These are phyloP conservation scores for Orychophragmus violaceus DNA, from an alignment of 345 rosid species.

Conservation along the genomic window DNA sequence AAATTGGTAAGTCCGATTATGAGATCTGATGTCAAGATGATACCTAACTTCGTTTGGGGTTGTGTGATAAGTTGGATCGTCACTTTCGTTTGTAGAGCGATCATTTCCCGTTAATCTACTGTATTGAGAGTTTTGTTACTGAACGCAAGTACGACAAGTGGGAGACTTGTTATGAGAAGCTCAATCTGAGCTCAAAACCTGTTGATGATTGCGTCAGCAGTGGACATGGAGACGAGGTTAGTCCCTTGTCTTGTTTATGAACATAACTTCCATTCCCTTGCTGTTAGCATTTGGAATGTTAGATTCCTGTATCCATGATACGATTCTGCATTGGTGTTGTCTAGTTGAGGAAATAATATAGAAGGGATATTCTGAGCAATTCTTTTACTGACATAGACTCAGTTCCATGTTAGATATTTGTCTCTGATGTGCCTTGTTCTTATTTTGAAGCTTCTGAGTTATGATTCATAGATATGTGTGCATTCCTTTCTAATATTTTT, in stretches of 20 bases:
- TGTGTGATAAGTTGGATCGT: not conserved
- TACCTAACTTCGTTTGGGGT: too few species aligned
- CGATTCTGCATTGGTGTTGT: not conserved
- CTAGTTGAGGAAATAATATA: too few species aligned
- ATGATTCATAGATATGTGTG: not conserved
- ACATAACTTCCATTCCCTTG: not conserved
- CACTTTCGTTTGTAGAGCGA: slow-evolving; percentile 48
- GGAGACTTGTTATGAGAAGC: slow-evolving; percentile 66
- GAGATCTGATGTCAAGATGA: too few species aligned
- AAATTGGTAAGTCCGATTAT: slow-evolving; percentile 40
- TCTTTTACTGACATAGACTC: not conserved
- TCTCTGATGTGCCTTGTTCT: not conserved
- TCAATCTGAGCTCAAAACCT: slow-evolving; percentile 52
- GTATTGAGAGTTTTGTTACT: slow-evolving; percentile 61
- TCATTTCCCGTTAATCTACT: slow-evolving; percentile 69
- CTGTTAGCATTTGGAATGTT: not conserved
- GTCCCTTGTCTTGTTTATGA: not conserved
- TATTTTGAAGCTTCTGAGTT: not conserved
- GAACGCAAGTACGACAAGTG: slow-evolving; percentile 47
- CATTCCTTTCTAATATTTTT: not conserved
- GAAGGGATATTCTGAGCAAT: not conserved
- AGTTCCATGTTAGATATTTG: not conserved
- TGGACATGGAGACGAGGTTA: slow-evolving; percentile 62
- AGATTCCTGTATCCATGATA: not conserved
- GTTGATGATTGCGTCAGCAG: slow-evolving; percentile 54